Percentiles rank a stretch among this genome's conserved stretches.
These are phyloP conservation scores for Apiotrichum siamense DNA, from an alignment of 1,284 basidiomycete genomes.

Conservation along the genomic window DNA sequence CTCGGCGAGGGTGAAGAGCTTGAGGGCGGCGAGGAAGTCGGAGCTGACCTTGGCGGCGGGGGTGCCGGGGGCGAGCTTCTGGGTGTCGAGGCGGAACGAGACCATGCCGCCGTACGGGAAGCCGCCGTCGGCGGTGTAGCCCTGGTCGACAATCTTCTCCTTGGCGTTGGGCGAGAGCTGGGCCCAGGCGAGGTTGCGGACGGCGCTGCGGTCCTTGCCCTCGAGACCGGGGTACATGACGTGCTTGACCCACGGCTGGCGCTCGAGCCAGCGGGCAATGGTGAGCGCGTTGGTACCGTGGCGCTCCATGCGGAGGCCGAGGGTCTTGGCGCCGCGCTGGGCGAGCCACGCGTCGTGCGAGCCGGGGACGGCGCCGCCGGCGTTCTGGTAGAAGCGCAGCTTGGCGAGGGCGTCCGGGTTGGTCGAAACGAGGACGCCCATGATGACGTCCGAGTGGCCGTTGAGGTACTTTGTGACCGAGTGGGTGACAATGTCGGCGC, in stretches of 20 bases:
- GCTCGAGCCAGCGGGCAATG: slow-evolving; percentile 63
- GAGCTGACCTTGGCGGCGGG: slow-evolving; percentile 12
- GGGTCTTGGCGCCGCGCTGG: slow-evolving; percentile 85
- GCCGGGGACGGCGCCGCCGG: slow-evolving; percentile 77
- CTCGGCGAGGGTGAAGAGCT: slow-evolving; percentile 81
- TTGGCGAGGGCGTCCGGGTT: slow-evolving; percentile 20
- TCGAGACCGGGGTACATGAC: slow-evolving; percentile 82
- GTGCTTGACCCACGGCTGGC: slow-evolving; percentile 57
- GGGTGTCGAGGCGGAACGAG: slow-evolving; percentile 51
- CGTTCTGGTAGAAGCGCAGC: slow-evolving; percentile 86
- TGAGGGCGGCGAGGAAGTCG: slow-evolving; percentile 62
- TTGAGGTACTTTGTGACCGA: slow-evolving; percentile 85
- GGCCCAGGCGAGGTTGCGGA: slow-evolving; percentile 13
- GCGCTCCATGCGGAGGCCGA: slow-evolving; percentile 75
- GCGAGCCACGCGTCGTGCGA: slow-evolving; percentile 88
- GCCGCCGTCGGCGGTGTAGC: slow-evolving; percentile 38
- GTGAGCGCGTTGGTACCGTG: slow-evolving; percentile 78
- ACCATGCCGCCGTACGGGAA: slow-evolving; percentile 70
- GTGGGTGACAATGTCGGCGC: slow-evolving; percentile 42
- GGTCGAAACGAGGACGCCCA: slow-evolving; percentile 67
- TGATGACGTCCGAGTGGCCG: slow-evolving; percentile 86
- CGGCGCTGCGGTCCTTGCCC: slow-evolving; percentile 21
- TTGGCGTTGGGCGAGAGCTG: slow-evolving; percentile 12
- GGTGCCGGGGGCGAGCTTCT: neutral
- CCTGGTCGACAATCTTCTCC: slow-evolving; percentile 24